These are phyloP conservation scores for Phytopythium helicoides DNA, from an alignment of 352 stramenopile species.

Conservation along the genomic window DNA sequence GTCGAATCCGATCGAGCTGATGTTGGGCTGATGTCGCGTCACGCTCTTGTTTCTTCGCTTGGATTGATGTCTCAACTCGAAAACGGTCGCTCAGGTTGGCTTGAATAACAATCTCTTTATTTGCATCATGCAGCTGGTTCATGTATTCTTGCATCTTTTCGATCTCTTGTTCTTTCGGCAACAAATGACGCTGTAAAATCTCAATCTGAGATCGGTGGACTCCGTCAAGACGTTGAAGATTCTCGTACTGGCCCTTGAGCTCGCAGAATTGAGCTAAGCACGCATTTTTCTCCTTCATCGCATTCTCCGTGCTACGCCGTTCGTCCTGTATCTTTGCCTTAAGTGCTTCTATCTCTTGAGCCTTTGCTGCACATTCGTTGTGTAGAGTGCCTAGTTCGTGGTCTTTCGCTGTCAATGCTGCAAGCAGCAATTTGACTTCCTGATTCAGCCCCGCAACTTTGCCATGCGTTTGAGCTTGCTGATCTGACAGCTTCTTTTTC, in stretches of 20 bases:
- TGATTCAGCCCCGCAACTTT: conserved; percentile 57
- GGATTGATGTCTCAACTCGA: conserved; percentile 36
- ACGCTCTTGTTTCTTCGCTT: conserved; percentile 41
- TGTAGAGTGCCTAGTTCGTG: conserved; percentile 36
- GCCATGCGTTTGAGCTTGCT: conserved; percentile 44
- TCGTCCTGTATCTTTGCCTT: conserved; percentile 41
- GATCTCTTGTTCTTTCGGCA: conserved; percentile 65
- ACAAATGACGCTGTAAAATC: conserved; percentile 62
- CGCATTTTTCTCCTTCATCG: conserved; percentile 46
- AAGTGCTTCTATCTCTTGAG: conserved; percentile 26
- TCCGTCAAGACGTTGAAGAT: conserved; percentile 62
- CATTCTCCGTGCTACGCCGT: conserved; percentile 16
- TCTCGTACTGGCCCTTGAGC: conserved; percentile 40
- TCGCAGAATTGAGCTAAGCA: conserved; percentile 21
- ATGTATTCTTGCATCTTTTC: conserved; percentile 65
- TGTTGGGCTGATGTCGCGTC: conserved; percentile 30
- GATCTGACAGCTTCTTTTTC: conserved; percentile 32
- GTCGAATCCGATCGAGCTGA: conserved; percentile 40
- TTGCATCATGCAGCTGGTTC: conserved; percentile 50
- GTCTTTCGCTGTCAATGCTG: conserved; percentile 59
- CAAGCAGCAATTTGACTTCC: conserved; percentile 70
- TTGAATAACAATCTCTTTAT: conserved; percentile 69
- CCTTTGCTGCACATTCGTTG: conserved; percentile 21
- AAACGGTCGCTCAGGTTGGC: conserved; percentile 67
- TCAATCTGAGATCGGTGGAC: conserved; percentile 75